These are phyloP conservation scores for Sequoia sempervirens DNA, from an alignment of 75 land plant genomes.

Conservation along the genomic window DNA sequence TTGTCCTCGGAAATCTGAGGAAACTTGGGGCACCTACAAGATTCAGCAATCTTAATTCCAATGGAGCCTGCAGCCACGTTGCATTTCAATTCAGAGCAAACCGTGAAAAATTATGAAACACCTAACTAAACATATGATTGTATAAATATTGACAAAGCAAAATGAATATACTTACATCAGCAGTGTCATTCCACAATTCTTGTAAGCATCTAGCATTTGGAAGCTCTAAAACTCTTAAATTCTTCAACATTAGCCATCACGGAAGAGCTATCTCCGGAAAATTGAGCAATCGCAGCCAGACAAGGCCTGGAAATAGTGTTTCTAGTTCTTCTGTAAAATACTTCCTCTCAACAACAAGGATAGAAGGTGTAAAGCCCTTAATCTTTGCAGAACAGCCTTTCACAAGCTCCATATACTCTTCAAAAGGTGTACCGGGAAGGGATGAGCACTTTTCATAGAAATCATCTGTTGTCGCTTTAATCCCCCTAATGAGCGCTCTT, in stretches of 20 bases:
- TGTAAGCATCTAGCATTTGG: not conserved
- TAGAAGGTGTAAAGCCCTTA: not conserved
- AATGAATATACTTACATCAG: not conserved
- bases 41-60: too few species aligned
- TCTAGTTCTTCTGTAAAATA: not conserved
- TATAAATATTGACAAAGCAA: too few species aligned
- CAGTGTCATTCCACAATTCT: not conserved
- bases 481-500: not conserved
- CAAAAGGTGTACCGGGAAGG: not conserved
- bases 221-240: not conserved
- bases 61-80: too few species aligned
- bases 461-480: not conserved
- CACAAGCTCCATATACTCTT: not conserved
- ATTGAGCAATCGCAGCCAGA: not conserved
- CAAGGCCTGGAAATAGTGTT: not conserved
- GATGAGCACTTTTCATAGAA: not conserved
- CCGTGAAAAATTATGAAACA: not conserved
- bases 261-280: not conserved
- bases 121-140: not conserved
- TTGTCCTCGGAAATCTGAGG: not conserved
- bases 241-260: not conserved
- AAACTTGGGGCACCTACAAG: not conserved
- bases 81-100: not conserved
- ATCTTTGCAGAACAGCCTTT: not conserved
- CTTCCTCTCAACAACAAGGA: not conserved